Base-by-base conservation (phyloP, 306 rosid species). In the Quercus bicolor region DNA sequence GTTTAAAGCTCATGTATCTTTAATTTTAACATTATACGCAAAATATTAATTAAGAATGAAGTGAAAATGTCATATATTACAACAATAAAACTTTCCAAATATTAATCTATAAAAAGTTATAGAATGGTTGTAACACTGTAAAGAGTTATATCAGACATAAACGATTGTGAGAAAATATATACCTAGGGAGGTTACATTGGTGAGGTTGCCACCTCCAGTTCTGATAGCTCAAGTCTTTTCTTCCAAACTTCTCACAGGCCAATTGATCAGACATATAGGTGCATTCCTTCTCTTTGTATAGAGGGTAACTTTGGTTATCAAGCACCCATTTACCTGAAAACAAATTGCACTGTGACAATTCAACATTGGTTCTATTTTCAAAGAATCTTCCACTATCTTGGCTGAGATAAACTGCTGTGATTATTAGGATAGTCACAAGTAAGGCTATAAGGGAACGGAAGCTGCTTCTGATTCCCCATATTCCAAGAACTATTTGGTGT, bases 201-300 rank as follows among this genome's bases (percentile, higher is more conserved):
- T 89, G 85, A 1, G 97, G 98, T 65, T 91, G 91, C 97, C 98
- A 91, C 71, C 91, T 80, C 94, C 94, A 89, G 28, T 90, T 87
- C 81, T 82, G 97, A 57, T 83, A 91, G 83, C 85, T 76, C 78
- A 90, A 24, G 54, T 91, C 97, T 52, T 77, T 84, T 82, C 98
- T 87, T 45, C 98, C 98, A 77, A 86, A 93, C 75, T 90, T 93
- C 85, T 73, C 95, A 86, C 98, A 93, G 28, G 97, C 98, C 90
- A 93, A 69, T 20, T 94, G 97, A 77, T 94, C 98, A 16, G 97
- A 94, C 97, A 90, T 88, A 84, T 86, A 93, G 0, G 65, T 82
- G 78, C 97, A 94, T 51, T 90, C 74, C 28, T 73, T 56, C 80
- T 90, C 97, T 54, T 83, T 89, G 79, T 94, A 91, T 0, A 90